Base-by-base conservation (phyloP, 2,329 filamentous ascomycete species). In the Aspergillus carbonarius region DNA sequence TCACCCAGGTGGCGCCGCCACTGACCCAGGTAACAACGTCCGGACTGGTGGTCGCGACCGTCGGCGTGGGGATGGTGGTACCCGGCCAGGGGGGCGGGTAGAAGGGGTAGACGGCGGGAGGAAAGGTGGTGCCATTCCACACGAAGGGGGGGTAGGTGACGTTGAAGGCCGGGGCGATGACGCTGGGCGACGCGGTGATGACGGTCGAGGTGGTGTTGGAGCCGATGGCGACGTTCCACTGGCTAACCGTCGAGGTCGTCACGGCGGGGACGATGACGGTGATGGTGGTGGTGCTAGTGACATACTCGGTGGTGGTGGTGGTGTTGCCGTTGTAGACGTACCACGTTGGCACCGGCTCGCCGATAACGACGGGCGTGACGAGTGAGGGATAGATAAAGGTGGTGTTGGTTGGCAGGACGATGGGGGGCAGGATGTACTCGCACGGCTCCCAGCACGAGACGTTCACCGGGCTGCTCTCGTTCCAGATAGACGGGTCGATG, bases 31-130 rank as follows among this genome's bases (percentile, higher is more conserved):
- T 39, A 15, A 39, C 10, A 15, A 39, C 35, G 9, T 39, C 35
- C 35, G 35, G 20, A 3, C 17, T 25, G 13, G 46, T 48, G 4
- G 46, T 20, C 10, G 46, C 17, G n/a, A 23, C 30, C 10, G 23
- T 25, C 46, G 17, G 35, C 8, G 50, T 25, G 13, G 50, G 50
- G 12, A 40, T 37, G 23, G 20, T 27, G 6, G 13, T n/a, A 13
- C 50, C 50, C 9, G 46, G 46, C 49, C 49, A 53, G 35, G 49
- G 49, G n/a, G 49, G 49, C 7, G 49, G 34, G 15, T 39, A 53
- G 34, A 53, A 39, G 30, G 49, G 17, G 34, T 25, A 20, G 20
- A 32, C 37, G 12, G 17, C 13, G 5, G 34, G n/a, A 6, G 30
- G 34, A 23, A 27, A 53, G 15, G 49, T 53, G 34, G 15, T 40